A percentile compares a stretch with the other conserved stretches of the same genome.
phyloP scores from a whole-genome alignment of 306 rosid species.

The Sindora glabra region DNA sequence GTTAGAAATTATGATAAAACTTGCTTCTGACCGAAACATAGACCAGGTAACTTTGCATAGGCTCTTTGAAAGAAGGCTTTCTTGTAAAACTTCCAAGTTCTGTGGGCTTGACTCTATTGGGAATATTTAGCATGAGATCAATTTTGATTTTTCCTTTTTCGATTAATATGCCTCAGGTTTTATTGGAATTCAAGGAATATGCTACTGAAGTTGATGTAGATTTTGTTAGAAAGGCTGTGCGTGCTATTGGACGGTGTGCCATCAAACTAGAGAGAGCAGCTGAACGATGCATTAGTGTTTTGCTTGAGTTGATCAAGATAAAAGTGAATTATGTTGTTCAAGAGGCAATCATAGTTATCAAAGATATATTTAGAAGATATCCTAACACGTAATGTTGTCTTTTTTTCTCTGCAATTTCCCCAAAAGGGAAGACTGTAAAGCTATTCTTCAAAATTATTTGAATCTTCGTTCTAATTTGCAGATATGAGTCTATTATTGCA shows the following conservation, averaged over 20 bases:
- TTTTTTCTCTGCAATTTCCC: background rate
- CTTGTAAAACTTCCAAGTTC: background rate
- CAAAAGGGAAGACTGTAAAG: background rate
- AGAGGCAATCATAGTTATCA: slow-evolving; percentile 98
- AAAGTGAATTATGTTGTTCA: slow-evolving; percentile 99
- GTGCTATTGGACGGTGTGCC: slow-evolving; percentile 99
- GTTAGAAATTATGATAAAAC: slow-evolving; percentile 97
- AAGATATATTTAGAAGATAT: slow-evolving; percentile 98
- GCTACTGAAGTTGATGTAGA: slow-evolving; percentile 99
- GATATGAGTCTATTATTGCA: slow-evolving; percentile 98
- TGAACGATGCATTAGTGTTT: slow-evolving; percentile 97
- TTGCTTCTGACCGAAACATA: slow-evolving; percentile 92
- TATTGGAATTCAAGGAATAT: slow-evolving; percentile 95
- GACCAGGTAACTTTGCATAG: slow-evolving; percentile 98
- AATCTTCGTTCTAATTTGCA: slow-evolving; percentile 21
- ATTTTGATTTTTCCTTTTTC: slow-evolving; percentile 15
- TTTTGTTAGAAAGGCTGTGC: slow-evolving; percentile 96
- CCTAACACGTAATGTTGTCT: slow-evolving; percentile 78
- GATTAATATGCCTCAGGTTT: slow-evolving; percentile 47
- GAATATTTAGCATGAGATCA: background rate
- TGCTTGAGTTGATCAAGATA: slow-evolving; percentile 97
- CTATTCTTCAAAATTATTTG: slow-evolving; percentile 11
- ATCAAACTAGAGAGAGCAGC: slow-evolving; percentile 98
- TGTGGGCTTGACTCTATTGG: background rate
- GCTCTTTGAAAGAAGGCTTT: too few relatives aligned